A percentile compares a stretch with the other conserved stretches of the same genome.
Conservation (phyloP, 139 green algal species). For the Volvox reticuliferus region DNA sequence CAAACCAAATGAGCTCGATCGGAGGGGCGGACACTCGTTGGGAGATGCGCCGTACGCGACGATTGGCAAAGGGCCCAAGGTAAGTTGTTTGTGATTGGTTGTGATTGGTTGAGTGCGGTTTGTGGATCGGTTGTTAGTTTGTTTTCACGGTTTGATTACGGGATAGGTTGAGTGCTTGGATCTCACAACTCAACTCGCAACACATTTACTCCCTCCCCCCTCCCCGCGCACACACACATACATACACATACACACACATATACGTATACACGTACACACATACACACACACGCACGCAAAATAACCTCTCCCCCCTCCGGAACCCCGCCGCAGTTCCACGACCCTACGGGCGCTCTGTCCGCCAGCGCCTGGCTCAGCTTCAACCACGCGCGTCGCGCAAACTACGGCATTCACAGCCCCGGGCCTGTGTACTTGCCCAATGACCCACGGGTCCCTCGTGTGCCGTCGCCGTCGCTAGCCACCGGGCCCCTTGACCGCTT, state of each 20-base stretch:
- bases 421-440: conserved; percentile 9
- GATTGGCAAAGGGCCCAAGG: conserved; percentile 48
- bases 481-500: conserved; percentile 45
- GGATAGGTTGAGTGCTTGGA: background rate
- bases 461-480: conserved; percentile 1
- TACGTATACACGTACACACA: too few species aligned
- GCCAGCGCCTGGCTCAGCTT: conserved; percentile 38
- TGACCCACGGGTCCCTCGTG: background rate
- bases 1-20: conserved; percentile 22
- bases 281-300: too few species aligned
- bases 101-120: background rate
- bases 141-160: background rate
- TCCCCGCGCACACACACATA: too few species aligned
- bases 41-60: conserved; percentile 30
- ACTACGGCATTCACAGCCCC: conserved; percentile 43
- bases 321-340: conserved; percentile 10
- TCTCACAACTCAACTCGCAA: background rate
- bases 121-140: background rate
- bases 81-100: background rate
- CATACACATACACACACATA: too few species aligned
- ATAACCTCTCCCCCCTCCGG: background rate
- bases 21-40: conserved; percentile 25
- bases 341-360: conserved; percentile 33
- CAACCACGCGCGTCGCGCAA: conserved; percentile 39
- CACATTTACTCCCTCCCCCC: background rate